These are phyloP conservation scores for Pythium insidiosum DNA, from an alignment of 352 stramenopile species.

Conservation along the genomic window DNA sequence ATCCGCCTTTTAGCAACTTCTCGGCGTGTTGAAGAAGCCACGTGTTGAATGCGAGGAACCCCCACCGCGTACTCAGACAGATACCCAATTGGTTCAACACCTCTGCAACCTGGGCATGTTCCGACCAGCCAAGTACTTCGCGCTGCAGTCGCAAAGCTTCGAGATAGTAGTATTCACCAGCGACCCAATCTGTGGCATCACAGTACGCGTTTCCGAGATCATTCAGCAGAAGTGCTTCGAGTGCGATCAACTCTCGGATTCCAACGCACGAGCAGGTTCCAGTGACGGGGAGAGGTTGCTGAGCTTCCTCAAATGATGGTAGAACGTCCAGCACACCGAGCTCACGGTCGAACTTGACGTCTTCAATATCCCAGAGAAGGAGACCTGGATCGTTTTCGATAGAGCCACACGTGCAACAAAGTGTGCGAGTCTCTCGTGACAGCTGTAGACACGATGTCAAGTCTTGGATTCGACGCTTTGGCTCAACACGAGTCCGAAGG, in stretches of 20 bases:
- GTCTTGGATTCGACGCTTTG: conserved; percentile 54
- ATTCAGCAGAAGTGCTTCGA: conserved; percentile 66
- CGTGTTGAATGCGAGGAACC: conserved; percentile 61
- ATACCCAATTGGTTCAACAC: conserved; percentile 78
- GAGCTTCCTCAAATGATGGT: conserved; percentile 49
- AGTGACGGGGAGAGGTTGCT: conserved; percentile 18
- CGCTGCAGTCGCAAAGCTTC: conserved; percentile 71
- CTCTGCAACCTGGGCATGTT: conserved; percentile 73
- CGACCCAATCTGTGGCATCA: conserved; percentile 71
- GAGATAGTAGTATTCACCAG: conserved; percentile 67
- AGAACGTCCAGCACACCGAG: conserved; percentile 50
- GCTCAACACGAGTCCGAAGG: conserved; percentile 67
- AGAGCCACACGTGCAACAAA: conserved; percentile 66
- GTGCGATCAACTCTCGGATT: conserved; percentile 61
- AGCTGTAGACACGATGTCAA: conserved; percentile 68
- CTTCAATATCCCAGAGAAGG: conserved; percentile 66
- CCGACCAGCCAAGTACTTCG: conserved; percentile 64
- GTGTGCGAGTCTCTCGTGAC: conserved; percentile 49
- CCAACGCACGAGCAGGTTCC: conserved; percentile 55
- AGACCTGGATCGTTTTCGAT: conserved; percentile 59
- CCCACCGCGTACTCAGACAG: conserved; percentile 63
- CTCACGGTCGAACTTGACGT: conserved; percentile 64
- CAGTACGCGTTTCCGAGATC: conserved; percentile 74
- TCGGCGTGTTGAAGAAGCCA: conserved; percentile 75
- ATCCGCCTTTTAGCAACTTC: conserved; percentile 51